Base-by-base conservation (phyloP, 768 basidiomycete species). In the Zangia roseola region DNA sequence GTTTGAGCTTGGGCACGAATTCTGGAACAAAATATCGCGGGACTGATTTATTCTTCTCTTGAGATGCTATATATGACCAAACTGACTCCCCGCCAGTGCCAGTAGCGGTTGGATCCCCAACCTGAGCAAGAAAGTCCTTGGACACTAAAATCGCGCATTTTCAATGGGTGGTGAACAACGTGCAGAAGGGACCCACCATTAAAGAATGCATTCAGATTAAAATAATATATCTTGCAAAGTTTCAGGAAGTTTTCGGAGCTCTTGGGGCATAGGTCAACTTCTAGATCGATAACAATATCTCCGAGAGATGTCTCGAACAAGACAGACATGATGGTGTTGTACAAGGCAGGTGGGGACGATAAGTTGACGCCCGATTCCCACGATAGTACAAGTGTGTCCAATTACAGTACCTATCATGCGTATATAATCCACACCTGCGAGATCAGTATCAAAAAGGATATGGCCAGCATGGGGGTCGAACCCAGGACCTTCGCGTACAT, bases 201-300 rank as follows among this genome's bases (percentile, higher is more conserved):
- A 79, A 98, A 98, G 74, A 99, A 99, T 0, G 92, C 92, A 65
- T 94, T 92, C 53, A 97, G 72, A 66, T 94, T 95, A 76, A 95
- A 98, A 68, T 95, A 95, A 67, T 97, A 97, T 50, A 91, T 77
- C 74, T 97, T 98, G 74, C 94, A 97, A 49, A 99, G 76, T 69
- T 99, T 99, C 48, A 99, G 80, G 63, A 98, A 98, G 75, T 98
- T 99, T 68, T 91, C 84, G 71, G 88, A 94, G 44, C 86, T 90
- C 69, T 82, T 85, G 2, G 97, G 97, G 69, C 94, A 97, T 33
- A 75, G 74, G 8, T 94, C 91, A 24, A 90, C 85, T 68, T 97
- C 92, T 35, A 99, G 77, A 70, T 98, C 97, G 61, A 98, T 91
- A 51, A 98, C 92, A 47, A 99, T 78, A 71, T 99, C 97, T 49